Evolutionary conservation across 2,329 filamentous ascomycete genomes (phyloP).

Genomic region (Pyricularia grisea): DNA sequence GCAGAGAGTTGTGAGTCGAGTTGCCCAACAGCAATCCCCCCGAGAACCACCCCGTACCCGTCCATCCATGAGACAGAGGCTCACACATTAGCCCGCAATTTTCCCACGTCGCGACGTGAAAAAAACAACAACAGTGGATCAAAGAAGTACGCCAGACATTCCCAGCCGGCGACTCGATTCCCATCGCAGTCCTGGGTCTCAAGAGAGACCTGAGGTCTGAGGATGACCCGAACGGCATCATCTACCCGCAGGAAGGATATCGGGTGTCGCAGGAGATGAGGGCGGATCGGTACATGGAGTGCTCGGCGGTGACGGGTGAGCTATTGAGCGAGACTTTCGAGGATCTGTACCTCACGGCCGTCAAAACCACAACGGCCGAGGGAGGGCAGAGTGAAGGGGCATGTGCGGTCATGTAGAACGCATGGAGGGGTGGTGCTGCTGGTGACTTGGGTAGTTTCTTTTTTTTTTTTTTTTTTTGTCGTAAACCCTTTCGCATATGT

Average conservation of each 20-base stretch:
- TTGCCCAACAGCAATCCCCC: not conserved
- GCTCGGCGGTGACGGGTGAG: conserved; percentile 51
- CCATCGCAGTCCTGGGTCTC: conserved; percentile 47
- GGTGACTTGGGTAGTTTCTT: not conserved
- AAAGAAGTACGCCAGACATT: conserved; percentile 43
- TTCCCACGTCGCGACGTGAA: not conserved
- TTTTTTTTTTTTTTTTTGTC: too few relatives aligned
- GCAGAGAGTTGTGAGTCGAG: conserved; percentile 39
- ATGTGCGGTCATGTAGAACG: conserved; percentile 38
- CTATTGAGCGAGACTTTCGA: conserved; percentile 48
- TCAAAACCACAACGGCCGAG: conserved; percentile 31
- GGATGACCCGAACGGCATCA: conserved; percentile 48
- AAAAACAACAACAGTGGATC: conserved; percentile 38
- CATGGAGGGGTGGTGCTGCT: not conserved
- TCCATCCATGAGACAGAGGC: not conserved
- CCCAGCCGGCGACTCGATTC: conserved; percentile 34
- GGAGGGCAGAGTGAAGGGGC: conserved; percentile 47
- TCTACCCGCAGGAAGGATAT: conserved; percentile 53
- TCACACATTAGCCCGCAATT: not conserved
- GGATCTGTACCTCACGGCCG: conserved; percentile 49
- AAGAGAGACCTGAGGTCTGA: conserved; percentile 52
- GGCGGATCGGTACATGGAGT: conserved; percentile 55
- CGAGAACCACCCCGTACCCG: not conserved
- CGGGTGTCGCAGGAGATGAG: conserved; percentile 46
- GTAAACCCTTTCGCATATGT: not conserved